Conservation (phyloP, 2,329 filamentous ascomycete genomes). For the Davidsoniella neocaledoniae region DNA sequence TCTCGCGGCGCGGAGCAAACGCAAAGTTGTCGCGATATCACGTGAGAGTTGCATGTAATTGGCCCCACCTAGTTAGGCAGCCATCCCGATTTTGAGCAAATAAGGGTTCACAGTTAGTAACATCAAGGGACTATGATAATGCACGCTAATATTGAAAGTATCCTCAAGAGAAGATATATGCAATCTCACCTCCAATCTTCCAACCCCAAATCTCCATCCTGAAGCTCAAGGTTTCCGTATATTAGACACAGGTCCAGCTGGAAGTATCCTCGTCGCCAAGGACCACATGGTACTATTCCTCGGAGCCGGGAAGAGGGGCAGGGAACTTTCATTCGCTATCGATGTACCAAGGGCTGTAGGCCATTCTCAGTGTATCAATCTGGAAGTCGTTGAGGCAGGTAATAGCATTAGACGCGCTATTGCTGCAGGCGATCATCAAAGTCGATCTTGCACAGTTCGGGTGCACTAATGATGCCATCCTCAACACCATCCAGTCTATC, state of each 20-base stretch:
- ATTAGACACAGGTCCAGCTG: conserved; percentile 11
- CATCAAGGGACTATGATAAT: too few relatives aligned
- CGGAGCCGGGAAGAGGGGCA: conserved; percentile 31
- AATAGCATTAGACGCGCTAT: conserved; percentile 15
- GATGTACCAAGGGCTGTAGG: conserved; percentile 17
- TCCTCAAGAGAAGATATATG: too few relatives aligned
- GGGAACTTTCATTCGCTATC: conserved; percentile 20
- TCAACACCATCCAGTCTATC: conserved; percentile 31
- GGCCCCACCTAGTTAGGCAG: too few relatives aligned
- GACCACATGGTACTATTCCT: conserved; percentile 16
- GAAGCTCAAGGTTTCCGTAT: not conserved
- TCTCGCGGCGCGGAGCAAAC: too few relatives aligned
- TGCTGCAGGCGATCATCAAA: conserved; percentile 25
- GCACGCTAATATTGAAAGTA: too few relatives aligned
- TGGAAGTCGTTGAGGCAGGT: conserved; percentile 27
- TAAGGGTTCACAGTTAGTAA: too few relatives aligned
- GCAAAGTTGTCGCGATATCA: too few relatives aligned
- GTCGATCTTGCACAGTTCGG: conserved; percentile 27
- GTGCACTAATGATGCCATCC: conserved; percentile 33
- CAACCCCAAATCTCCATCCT: too few relatives aligned
- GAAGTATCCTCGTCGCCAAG: conserved; percentile 17
- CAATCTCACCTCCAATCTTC: too few relatives aligned
- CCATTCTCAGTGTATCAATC: conserved; percentile 19
- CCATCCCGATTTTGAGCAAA: too few relatives aligned
- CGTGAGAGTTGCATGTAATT: too few relatives aligned